Percentiles rank a stretch among this genome's conserved stretches.
phyloP scores from a whole-genome alignment of 2,329 filamentous ascomycete species.

The Pseudocercospora fijiensis region DNA sequence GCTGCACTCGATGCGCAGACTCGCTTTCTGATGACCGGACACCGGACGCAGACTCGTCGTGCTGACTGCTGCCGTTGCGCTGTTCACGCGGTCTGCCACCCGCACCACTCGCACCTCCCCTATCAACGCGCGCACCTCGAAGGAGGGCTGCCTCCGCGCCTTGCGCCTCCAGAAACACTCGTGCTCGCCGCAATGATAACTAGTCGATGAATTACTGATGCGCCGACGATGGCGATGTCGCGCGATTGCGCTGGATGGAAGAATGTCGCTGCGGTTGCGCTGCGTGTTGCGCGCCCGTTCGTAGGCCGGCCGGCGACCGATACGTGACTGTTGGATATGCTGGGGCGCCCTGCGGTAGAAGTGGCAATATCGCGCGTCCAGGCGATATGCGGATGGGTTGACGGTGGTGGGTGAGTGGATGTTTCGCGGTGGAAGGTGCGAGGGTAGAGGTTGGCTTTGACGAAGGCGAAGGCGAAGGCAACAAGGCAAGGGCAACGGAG shows the following conservation, averaged over 20 bases:
- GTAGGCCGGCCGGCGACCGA: conserved; percentile 36
- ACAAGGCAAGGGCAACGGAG: not conserved
- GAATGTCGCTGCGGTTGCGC: conserved; percentile 25
- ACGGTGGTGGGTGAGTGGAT: conserved; percentile 23
- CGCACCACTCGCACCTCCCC: conserved; percentile 20
- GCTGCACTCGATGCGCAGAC: conserved; percentile 5
- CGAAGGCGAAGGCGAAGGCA: too few species aligned
- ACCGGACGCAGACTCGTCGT: conserved; percentile 11
- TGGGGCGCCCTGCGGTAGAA: conserved; percentile 17
- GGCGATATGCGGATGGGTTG: conserved; percentile 35
- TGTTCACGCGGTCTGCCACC: conserved; percentile 29
- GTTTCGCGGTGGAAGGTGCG: conserved; percentile 11
- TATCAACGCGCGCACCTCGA: conserved; percentile 34
- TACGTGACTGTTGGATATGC: conserved; percentile 18
- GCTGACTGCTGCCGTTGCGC: conserved; percentile 1
- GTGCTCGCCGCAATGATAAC: conserved; percentile 20
- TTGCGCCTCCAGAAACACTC: conserved; percentile 20
- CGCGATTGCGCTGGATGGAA: not conserved
- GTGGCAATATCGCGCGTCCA: conserved; percentile 34
- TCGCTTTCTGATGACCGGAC: conserved; percentile 6
- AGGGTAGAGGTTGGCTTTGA: not conserved
- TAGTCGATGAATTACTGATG: conserved; percentile 23
- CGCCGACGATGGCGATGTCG: conserved; percentile 27
- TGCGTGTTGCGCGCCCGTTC: conserved; percentile 19
- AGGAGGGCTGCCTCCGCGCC: conserved; percentile 34